A percentile compares a stretch with the other conserved stretches of the same genome.
Evolutionary conservation across 2,329 filamentous ascomycete species (phyloP).

Genomic region (Fusarium sp.): DNA sequence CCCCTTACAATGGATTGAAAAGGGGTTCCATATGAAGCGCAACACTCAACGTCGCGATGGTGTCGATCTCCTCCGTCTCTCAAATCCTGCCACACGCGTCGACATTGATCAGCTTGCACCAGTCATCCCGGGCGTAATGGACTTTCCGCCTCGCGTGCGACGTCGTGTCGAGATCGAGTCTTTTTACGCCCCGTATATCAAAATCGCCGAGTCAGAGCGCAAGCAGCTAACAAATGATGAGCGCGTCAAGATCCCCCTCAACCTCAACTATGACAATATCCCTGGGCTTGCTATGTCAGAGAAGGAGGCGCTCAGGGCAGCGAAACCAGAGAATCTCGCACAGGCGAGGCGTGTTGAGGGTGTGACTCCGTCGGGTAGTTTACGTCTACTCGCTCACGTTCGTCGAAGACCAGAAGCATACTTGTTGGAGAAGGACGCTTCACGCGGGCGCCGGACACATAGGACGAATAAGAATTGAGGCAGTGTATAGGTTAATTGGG

Average conservation of each 20-base stretch:
- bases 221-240: constrained; percentile 81
- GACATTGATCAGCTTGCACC: constrained; percentile 66
- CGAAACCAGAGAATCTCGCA: constrained; percentile 84
- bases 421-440: constrained; percentile 2
- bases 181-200: constrained; percentile 87
- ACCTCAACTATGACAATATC: constrained; percentile 81
- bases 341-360: constrained; percentile 92
- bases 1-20: constrained; percentile 73
- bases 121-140: constrained; percentile 66
- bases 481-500: not conserved
- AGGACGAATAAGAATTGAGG: not conserved
- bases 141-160: constrained; percentile 69
- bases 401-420: constrained; percentile 45
- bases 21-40: constrained; percentile 75
- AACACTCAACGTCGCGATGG: constrained; percentile 77
- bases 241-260: constrained; percentile 73
- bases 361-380: constrained; percentile 69
- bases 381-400: constrained; percentile 74
- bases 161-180: constrained; percentile 83
- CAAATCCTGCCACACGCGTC: constrained; percentile 60
- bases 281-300: constrained; percentile 84
- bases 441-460: not conserved
- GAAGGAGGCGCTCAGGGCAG: constrained; percentile 74
- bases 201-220: constrained; percentile 75
- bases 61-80: constrained; percentile 81